Evolutionary conservation across 1,139 yeast species (phyloP).

Genomic region (Taiozyma sp.): DNA sequence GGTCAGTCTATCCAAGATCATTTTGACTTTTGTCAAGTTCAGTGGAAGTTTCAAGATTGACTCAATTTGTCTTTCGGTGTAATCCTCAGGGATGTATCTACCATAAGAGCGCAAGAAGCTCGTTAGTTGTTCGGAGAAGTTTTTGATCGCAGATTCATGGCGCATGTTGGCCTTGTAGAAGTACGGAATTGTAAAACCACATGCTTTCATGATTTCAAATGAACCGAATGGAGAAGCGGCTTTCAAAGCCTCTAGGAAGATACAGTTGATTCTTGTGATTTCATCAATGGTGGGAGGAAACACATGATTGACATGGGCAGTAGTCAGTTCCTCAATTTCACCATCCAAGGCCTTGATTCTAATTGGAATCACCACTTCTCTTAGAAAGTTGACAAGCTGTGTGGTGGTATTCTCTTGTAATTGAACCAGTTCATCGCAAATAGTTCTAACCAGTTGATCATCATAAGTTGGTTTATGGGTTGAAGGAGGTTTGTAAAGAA

Average conservation of each 20-base stretch:
- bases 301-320: constrained; percentile 64
- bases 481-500: constrained; percentile 45
- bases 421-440: constrained; percentile 61
- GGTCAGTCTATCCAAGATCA: constrained; percentile 58
- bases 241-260: constrained; percentile 69
- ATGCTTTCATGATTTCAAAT: constrained; percentile 70
- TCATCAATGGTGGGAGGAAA: constrained; percentile 97
- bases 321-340: constrained; percentile 43
- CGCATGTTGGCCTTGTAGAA: constrained; percentile 90
- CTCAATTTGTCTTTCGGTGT: constrained; percentile 59
- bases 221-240: constrained; percentile 65
- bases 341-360: constrained; percentile 64
- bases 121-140: constrained; percentile 38
- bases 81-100: constrained; percentile 27
- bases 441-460: constrained; percentile 35
- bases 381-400: constrained; percentile 67
- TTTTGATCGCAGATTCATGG: constrained; percentile 85
- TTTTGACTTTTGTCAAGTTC: constrained; percentile 65
- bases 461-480: constrained; percentile 17
- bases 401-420: constrained; percentile 74
- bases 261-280: constrained; percentile 81
- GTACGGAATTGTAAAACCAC: constrained; percentile 79
- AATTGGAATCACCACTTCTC: constrained; percentile 73
- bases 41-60: constrained; percentile 59
- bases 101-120: constrained; percentile 28